phyloP scores from a whole-genome alignment of 2,329 filamentous ascomycete species.

The Monilinia fructigena region DNA sequence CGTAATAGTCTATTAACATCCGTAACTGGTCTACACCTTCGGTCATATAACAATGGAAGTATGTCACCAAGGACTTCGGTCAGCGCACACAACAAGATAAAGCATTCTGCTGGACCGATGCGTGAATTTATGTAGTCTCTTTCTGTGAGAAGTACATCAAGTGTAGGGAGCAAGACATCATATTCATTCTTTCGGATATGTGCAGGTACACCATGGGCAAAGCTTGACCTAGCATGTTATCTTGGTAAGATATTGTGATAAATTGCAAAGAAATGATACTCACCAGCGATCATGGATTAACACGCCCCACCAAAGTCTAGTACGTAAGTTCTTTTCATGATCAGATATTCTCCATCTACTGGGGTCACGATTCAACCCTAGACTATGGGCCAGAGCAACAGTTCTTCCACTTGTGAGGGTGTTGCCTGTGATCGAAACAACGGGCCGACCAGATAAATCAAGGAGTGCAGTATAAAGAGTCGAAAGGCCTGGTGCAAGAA shows the following conservation, averaged over 20 bases:
- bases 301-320: slow-evolving; percentile 57
- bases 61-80: slow-evolving; percentile 7
- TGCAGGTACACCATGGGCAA: slow-evolving; percentile 33
- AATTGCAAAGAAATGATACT: slow-evolving; percentile 16
- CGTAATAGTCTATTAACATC: background rate
- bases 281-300: slow-evolving; percentile 56
- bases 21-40: background rate
- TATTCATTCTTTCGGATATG: slow-evolving; percentile 29
- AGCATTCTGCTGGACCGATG: background rate
- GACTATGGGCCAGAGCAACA: slow-evolving; percentile 52
- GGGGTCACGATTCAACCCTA: slow-evolving; percentile 56
- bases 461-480: slow-evolving; percentile 57
- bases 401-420: slow-evolving; percentile 51
- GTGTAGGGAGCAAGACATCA: slow-evolving; percentile 30
- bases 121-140: background rate
- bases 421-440: slow-evolving; percentile 59
- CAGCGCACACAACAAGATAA: background rate
- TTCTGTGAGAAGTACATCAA: slow-evolving; percentile 25
- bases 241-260: background rate
- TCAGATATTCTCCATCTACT: slow-evolving; percentile 52
- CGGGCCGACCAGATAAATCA: slow-evolving; percentile 59
- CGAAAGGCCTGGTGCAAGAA: slow-evolving; percentile 57
- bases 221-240: slow-evolving; percentile 29
- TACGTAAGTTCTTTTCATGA: slow-evolving; percentile 51
- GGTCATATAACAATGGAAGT: background rate